phyloP scores from a whole-genome alignment of 352 stramenopile genomes.

The Globisporangium middletonii region DNA sequence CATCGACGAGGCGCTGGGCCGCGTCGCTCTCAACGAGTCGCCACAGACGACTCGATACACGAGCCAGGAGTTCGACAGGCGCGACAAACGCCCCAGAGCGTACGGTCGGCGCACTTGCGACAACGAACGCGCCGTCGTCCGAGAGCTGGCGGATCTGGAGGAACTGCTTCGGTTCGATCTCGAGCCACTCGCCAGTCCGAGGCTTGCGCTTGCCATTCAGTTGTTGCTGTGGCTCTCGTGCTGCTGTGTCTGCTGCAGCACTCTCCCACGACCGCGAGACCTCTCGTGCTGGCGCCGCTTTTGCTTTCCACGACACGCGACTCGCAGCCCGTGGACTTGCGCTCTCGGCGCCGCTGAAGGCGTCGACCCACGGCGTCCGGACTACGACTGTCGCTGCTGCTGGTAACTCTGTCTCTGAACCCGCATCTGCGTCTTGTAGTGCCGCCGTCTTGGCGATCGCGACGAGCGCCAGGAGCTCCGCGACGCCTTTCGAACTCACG shows the following conservation, averaged over 20 bases:
- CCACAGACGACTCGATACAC: slow-evolving; percentile 41
- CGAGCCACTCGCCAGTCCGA: slow-evolving; percentile 44
- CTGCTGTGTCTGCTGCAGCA: not conserved
- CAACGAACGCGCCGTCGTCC: slow-evolving; percentile 22
- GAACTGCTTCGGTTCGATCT: slow-evolving; percentile 40
- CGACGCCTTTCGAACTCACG: not conserved
- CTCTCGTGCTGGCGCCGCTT: slow-evolving; percentile 5
- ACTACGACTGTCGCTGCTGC: not conserved
- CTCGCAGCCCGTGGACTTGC: not conserved
- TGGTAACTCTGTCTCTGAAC: not conserved
- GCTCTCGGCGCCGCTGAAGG: not conserved
- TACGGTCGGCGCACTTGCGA: slow-evolving; percentile 14
- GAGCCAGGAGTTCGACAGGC: slow-evolving; percentile 18
- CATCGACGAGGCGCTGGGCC: slow-evolving; percentile 1
- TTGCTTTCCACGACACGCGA: slow-evolving; percentile 17
- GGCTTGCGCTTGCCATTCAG: slow-evolving; percentile 12
- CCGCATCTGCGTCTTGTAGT: not conserved
- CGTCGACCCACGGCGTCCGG: slow-evolving; percentile 1
- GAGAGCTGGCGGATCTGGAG: slow-evolving; percentile 38
- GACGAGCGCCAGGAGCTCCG: slow-evolving; percentile 7
- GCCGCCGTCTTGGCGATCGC: slow-evolving; percentile 9
- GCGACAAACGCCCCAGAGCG: slow-evolving; percentile 19
- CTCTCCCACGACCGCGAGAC: slow-evolving; percentile 22
- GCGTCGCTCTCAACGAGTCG: slow-evolving; percentile 16
- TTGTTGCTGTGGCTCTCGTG: not conserved